Evolutionary conservation across 176 grass and related monocot genomes (phyloP), one percentile per base, ranked within the genome.

Genomic region (Oryza officinalis): DNA sequence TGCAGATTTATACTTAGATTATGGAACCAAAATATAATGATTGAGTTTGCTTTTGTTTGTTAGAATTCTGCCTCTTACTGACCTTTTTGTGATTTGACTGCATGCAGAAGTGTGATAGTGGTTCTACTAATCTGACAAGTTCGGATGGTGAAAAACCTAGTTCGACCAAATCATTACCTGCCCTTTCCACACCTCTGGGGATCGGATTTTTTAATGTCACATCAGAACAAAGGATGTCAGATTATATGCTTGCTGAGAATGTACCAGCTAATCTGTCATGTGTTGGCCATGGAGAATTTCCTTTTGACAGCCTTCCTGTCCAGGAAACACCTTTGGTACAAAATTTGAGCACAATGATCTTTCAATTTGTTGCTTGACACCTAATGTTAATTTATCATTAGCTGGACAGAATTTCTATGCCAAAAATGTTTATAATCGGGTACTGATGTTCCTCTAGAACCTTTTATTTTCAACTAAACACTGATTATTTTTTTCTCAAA

Each of bases 121-220:
- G 91, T 76, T 67, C 43, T 75, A 82, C 81, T 85, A 81, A 84
- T 83, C 69, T 79, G 46, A 90, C 84, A 66, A 93, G 87, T 85
- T 97, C 68, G 43, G 82, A 89, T 78, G 84, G 87, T 74, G 94
- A 97, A 49, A 93, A 97, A 61, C 93, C 89, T 14, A 91, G 89
- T 82, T 79, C 72, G 4, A 91, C 79, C 63, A 93, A 97, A 89
- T 89, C 89, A 84, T 78, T 81, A 71, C 83, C 91, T 44, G 85
- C 91, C 38, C 91, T 79, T 69, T 89, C 79, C 4, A 92, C 83
- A 64, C 79, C 94, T 80, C 80, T 83, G 40, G 84, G 57, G 32
- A 82, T 86, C 26, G 85, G 81, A 83, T 22, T n/a, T 57, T 25
- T 84, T 84, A 78, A 78, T 88, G 86, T 77, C 71, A 81, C 79